phyloP scores from a whole-genome alignment of 257 asterid species.

The Nyctanthes arbortristis region DNA sequence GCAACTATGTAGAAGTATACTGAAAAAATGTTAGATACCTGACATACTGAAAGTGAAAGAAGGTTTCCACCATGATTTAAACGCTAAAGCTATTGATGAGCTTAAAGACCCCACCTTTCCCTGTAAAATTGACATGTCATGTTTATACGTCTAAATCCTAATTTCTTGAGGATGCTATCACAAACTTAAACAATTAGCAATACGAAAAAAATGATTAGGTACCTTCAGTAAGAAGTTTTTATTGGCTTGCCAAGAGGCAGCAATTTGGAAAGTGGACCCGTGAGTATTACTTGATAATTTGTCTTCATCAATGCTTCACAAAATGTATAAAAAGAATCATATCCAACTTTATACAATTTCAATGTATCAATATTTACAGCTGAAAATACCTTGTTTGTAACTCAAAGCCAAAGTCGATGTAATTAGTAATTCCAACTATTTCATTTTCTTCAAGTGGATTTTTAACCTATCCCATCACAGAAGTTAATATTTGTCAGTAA shows the following conservation, averaged over 20 bases:
- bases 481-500: slow-evolving; percentile 21
- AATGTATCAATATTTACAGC: slow-evolving; percentile 10
- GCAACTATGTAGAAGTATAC: not conserved
- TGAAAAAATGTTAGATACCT: slow-evolving; percentile 42
- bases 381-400: slow-evolving; percentile 69
- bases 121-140: slow-evolving; percentile 48
- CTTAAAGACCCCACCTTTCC: slow-evolving; percentile 87
- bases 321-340: slow-evolving; percentile 25
- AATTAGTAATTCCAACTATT: slow-evolving; percentile 90
- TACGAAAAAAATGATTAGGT: slow-evolving; percentile 13
- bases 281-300: slow-evolving; percentile 48
- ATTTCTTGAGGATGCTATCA: slow-evolving; percentile 6
- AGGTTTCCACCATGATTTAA: slow-evolving; percentile 99
- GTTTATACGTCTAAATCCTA: slow-evolving; percentile 4
- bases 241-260: slow-evolving; percentile 98
- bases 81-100: slow-evolving; percentile 80
- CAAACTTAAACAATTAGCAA: not conserved
- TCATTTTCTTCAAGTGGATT: slow-evolving; percentile 82
- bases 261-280: slow-evolving; percentile 83
- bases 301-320: slow-evolving; percentile 59
- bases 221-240: slow-evolving; percentile 85
- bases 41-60: slow-evolving; percentile 80
- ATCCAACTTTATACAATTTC: slow-evolving; percentile 9
- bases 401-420: slow-evolving; percentile 92
- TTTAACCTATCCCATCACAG: slow-evolving; percentile 53